Base-by-base conservation (phyloP, 129 eudicot genomes). In the Flaveria robusta region DNA sequence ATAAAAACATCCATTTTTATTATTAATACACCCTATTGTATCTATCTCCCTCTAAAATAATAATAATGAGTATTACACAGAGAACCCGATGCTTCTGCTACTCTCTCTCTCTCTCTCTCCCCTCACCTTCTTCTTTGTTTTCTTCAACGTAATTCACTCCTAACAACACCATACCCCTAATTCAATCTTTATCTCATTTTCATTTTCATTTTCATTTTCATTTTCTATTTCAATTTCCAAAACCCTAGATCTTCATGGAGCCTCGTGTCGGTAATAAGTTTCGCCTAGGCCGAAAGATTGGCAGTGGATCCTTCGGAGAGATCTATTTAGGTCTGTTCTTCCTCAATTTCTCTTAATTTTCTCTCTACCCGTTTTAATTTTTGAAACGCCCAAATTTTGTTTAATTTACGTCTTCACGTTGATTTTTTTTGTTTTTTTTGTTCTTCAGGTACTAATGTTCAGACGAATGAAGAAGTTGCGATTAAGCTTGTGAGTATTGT, bases 291-390 rank as follows among this genome's bases (percentile, higher is more conserved):
- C 87, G 96, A 55, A 95, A 95, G 85, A 89, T 95, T 72, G 99
- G 97, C 24, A 89, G 97, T 78, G 99, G 99, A 77, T 95, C 99
- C 0, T 95, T 95, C 45, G 99, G 97, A 67, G 99, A 95, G 89
- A 95, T 95, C 90, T 89, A 91, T 84, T 88, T 91, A 59, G 99
- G 99, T 95, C 26, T 69, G 60, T 72, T 63, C 19, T 1, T 29
- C 26, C 18, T 55, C 18, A 11, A 3, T 59, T 41, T 63, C 66
- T 50, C 3, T n/a, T 0, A 41, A 51, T 83, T 63, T 47, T 75
- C 19, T 9, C 9, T 14, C 19, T 14, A 45, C 70, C 10, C 42
- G 26, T 58, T 29, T 31, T 8, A 11, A n/a, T 72, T 41, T n/a
- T 2, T 12, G 20, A 12, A 50, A 63, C 42, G 22, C 39, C 74